A percentile compares a stretch with the other conserved stretches of the same genome.
Evolutionary conservation across 257 asterid genomes (phyloP).

Genomic region (Ligustrum vulgare): DNA sequence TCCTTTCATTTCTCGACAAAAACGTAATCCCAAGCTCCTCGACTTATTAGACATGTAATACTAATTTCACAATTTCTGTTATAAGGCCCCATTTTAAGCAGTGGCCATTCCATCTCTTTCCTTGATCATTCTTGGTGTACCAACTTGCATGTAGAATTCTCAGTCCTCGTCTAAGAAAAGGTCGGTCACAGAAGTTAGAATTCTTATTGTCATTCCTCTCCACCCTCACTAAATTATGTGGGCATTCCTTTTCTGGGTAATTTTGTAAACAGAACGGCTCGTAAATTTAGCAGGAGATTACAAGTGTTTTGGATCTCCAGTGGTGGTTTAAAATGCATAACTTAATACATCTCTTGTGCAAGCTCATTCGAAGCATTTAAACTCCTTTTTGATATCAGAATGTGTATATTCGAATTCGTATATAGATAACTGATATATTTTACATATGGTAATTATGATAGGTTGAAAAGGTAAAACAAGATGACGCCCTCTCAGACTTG

Average conservation of each 20-base stretch:
- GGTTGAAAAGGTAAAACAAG: conserved; percentile 75
- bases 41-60: not conserved
- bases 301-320: not conserved
- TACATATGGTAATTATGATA: conserved; percentile 27
- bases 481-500: conserved; percentile 64
- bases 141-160: not conserved
- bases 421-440: conserved; percentile 3
- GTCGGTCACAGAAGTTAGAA: too few relatives aligned
- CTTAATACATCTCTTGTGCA: not conserved
- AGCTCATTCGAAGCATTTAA: not conserved
- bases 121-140: not conserved
- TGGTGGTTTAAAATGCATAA: not conserved
- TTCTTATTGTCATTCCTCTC: not conserved
- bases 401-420: not conserved
- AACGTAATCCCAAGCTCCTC: not conserved
- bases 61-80: not conserved
- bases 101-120: not conserved
- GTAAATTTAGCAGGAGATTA: not conserved
- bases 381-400: not conserved
- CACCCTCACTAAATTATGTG: not conserved
- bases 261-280: not conserved
- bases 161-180: too few relatives aligned
- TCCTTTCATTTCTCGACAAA: not conserved
- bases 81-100: not conserved
- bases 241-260: not conserved